Conservation (phyloP, 768 basidiomycete genomes). For the Mycena metata region DNA sequence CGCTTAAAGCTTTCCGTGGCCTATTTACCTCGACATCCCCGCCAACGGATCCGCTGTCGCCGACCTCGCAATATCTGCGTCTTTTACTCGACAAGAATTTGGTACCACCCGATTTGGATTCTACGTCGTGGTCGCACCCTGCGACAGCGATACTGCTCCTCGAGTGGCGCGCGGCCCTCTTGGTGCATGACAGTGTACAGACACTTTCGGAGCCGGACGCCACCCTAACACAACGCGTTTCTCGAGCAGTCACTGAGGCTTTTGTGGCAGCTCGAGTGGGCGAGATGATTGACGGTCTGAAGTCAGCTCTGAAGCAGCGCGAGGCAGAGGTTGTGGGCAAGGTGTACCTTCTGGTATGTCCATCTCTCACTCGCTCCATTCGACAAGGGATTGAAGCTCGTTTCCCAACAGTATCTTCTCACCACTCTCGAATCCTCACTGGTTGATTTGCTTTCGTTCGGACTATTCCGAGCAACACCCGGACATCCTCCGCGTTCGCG, state of each 20-base stretch:
- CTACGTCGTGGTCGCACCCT: constrained; percentile 55
- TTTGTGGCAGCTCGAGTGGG: constrained; percentile 72
- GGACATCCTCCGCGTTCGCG: constrained; percentile 33
- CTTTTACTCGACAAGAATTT: constrained; percentile 51
- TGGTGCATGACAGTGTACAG: constrained; percentile 63
- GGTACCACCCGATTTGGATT: constrained; percentile 38
- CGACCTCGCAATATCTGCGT: constrained; percentile 69
- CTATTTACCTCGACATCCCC: constrained; percentile 48
- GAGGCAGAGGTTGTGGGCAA: constrained; percentile 49
- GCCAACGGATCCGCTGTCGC: constrained; percentile 52
- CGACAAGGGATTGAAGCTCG: not conserved
- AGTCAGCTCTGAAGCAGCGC: constrained; percentile 32
- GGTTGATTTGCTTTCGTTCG: constrained; percentile 71
- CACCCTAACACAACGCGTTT: constrained; percentile 67
- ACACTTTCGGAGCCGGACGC: constrained; percentile 62
- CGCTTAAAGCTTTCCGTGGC: constrained; percentile 68
- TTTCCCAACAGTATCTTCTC: constrained; percentile 66
- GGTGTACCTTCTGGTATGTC: constrained; percentile 61
- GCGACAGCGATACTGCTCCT: constrained; percentile 61
- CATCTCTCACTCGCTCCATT: not conserved
- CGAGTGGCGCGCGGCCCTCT: constrained; percentile 74
- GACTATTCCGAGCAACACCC: constrained; percentile 50
- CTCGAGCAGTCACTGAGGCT: constrained; percentile 76
- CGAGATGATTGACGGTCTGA: constrained; percentile 57
- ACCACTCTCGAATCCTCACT: constrained; percentile 68